Evolutionary conservation across 192 early-diverging fungal species (phyloP), one percentile per base, ranked within the genome.

Genomic region (Entrophospora sp.): DNA sequence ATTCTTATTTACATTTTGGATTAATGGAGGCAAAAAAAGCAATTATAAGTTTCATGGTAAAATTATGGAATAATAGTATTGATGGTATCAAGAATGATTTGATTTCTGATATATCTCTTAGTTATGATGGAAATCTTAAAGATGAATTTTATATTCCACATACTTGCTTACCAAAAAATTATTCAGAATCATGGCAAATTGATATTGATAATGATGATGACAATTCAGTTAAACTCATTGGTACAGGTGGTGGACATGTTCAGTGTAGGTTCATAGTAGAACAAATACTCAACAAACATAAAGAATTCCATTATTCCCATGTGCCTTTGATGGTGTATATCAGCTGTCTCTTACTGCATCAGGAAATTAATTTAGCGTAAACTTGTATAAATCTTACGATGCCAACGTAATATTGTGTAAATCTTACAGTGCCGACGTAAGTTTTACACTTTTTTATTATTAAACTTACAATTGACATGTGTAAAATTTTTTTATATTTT

Each of bases 1-100:
- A 98, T 79, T 92, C 89, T 24, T 98, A 97, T 71, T 83, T 95
- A 60, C 87, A 89, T 20, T 98, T 89, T 72, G 96, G 96, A 13
- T 75, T 98, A 35, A 92, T 83, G 79, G 82, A 92, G 65, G 94
- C 92, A 24, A 86, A 91, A 51, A 79, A 85, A 59, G 73, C 81
- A 61, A 83, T 97, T 61, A 86, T 90, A 61, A 37, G 69, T 5
- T 79, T 79, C 5, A 69, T 77, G 10, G 60, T 73, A 27, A 68
- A 76, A 37, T 30, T 66, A 22, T 71, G 71, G 69, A 10, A 61
- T 16, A 49, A 65, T 9, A 71, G 38, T 7, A 67, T 66, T 64
- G 64, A 61, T 18, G 70, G 69, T 25, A 37, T 70, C 16, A 72
- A 82, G 8, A 67, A 67, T 16, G 31, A n/a, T n/a, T n/a, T n/a